Percentiles rank a stretch among this genome's conserved stretches.
Conservation (phyloP, 2,329 filamentous ascomycete genomes). For the Penicillium hesseltinei region DNA sequence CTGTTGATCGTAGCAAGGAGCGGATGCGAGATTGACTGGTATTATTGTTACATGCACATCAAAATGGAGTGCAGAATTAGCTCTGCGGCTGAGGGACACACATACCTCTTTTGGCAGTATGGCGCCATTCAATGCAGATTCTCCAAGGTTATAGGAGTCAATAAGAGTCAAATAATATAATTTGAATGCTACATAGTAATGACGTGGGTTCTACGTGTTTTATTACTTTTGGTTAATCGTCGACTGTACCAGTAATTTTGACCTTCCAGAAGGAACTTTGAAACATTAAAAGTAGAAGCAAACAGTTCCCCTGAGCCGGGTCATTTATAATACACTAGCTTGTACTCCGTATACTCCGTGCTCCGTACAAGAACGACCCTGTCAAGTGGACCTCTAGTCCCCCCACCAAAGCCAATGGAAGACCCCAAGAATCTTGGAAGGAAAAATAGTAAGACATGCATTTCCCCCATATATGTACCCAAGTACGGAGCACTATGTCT, state of each 20-base stretch:
- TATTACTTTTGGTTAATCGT: not conserved
- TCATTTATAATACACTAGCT: slow-evolving; percentile 6
- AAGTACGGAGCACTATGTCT: not conserved
- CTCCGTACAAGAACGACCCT: slow-evolving; percentile 16
- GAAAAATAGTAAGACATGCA: slow-evolving; percentile 18
- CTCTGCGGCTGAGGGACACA: not conserved
- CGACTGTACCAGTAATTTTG: not conserved
- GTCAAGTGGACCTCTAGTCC: slow-evolving; percentile 23
- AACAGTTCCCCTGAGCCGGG: not conserved
- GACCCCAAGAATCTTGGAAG: slow-evolving; percentile 26
- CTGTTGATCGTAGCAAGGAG: slow-evolving; percentile 26
- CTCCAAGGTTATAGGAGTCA: not conserved
- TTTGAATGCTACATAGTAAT: not conserved
- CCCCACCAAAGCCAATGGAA: slow-evolving; percentile 26
- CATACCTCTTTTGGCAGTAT: not conserved
- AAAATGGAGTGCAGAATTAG: slow-evolving; percentile 8
- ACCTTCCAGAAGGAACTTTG: slow-evolving; percentile 4
- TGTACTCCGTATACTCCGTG: not conserved
- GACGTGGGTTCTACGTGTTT: not conserved
- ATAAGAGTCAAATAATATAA: not conserved
- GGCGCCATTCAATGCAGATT: not conserved
- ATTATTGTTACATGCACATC: slow-evolving; percentile 22
- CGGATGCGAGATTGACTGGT: slow-evolving; percentile 24
- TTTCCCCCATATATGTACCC: not conserved
- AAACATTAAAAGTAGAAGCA: not conserved